Conservation (phyloP, 208 protist genomes). For the Crithidia brevicula region DNA sequence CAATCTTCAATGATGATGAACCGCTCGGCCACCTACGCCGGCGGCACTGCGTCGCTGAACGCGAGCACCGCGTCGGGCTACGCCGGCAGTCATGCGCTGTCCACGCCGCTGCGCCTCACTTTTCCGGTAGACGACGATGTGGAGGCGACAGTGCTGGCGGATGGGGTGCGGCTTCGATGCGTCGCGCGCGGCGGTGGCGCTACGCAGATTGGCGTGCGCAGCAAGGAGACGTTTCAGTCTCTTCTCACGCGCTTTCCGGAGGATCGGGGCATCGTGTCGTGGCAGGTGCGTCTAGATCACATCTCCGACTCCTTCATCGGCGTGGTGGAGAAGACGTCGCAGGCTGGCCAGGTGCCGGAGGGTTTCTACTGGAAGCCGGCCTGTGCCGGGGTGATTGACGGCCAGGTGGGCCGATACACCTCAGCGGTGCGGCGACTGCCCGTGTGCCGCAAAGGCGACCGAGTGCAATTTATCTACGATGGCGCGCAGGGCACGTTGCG, state of each 20-base stretch:
- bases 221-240: slow-evolving; percentile 65
- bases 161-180: slow-evolving; percentile 69
- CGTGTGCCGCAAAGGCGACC: slow-evolving; percentile 64
- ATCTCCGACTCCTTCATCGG: slow-evolving; percentile 79
- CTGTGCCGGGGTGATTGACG: slow-evolving; percentile 55
- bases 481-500: slow-evolving; percentile 39
- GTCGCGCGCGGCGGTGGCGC: slow-evolving; percentile 37
- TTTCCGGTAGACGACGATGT: slow-evolving; percentile 79
- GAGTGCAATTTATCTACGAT: slow-evolving; percentile 68
- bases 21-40: not conserved
- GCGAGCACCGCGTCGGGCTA: slow-evolving; percentile 7
- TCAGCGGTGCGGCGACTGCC: slow-evolving; percentile 50
- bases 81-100: not conserved
- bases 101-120: slow-evolving; percentile 38
- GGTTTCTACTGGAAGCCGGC: slow-evolving; percentile 90
- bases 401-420: slow-evolving; percentile 51
- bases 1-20: not conserved
- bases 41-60: slow-evolving; percentile 3
- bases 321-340: slow-evolving; percentile 63
- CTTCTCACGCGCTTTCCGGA: slow-evolving; percentile 47
- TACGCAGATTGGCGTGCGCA: slow-evolving; percentile 81
- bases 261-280: slow-evolving; percentile 61
- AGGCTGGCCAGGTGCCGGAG: slow-evolving; percentile 36
- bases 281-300: slow-evolving; percentile 73
- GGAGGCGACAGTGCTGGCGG: slow-evolving; percentile 50